Evolutionary conservation across 768 basidiomycete species (phyloP).

Genomic region (Kwoniella dejecticola): DNA sequence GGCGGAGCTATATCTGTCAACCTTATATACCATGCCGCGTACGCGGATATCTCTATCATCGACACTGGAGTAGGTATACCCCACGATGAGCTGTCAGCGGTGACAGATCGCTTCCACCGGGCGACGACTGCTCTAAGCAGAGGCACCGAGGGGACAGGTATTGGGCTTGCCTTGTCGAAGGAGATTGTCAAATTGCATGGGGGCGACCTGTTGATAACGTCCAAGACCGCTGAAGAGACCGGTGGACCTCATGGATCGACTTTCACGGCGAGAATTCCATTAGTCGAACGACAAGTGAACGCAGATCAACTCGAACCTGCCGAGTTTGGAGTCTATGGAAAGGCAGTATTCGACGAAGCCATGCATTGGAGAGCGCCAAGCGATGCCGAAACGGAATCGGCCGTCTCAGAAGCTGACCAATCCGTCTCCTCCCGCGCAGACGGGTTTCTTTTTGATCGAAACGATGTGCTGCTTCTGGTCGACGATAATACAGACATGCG

Average conservation of each 20-base stretch:
- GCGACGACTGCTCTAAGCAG: conserved; percentile 34
- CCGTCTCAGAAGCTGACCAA: conserved; percentile 12
- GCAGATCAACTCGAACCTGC: not conserved
- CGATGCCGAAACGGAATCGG: conserved; percentile 31
- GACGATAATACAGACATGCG: conserved; percentile 52
- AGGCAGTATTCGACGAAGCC: conserved; percentile 54
- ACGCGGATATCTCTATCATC: conserved; percentile 47
- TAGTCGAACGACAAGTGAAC: conserved; percentile 12
- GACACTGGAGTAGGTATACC: conserved; percentile 57
- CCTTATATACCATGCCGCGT: conserved; percentile 28
- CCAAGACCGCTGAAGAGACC: conserved; percentile 42
- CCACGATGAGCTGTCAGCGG: conserved; percentile 25
- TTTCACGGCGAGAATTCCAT: conserved; percentile 31
- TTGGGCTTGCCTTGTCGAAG: conserved; percentile 49
- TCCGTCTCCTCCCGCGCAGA: conserved; percentile 24
- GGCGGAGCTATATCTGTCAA: conserved; percentile 5
- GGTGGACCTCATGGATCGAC: conserved; percentile 25
- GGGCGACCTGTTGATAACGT: conserved; percentile 47
- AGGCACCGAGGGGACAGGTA: conserved; percentile 55
- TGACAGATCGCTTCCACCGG: conserved; percentile 56
- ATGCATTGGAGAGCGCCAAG: conserved; percentile 38
- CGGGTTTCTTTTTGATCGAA: conserved; percentile 44
- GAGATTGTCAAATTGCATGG: conserved; percentile 56
- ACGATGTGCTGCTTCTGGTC: conserved; percentile 50
- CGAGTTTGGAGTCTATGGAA: conserved; percentile 39